A percentile compares a stretch with the other conserved stretches of the same genome.
phyloP scores from a whole-genome alignment of 2,329 filamentous ascomycete genomes.

The Phialemonium atrogriseum region DNA sequence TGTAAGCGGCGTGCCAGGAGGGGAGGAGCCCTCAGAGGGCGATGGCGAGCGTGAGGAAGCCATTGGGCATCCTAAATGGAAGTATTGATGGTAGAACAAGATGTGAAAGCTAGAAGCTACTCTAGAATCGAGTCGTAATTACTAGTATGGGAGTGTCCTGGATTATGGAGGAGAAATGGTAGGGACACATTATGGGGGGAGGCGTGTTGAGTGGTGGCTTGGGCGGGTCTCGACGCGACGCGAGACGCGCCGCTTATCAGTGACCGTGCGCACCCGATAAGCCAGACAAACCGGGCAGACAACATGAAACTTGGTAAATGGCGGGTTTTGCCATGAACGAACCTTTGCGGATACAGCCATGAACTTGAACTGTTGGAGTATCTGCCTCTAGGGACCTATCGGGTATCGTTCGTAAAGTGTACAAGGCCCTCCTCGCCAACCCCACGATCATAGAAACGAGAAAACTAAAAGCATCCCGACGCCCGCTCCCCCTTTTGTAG shows the following conservation, averaged over 20 bases:
- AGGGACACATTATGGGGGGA: conserved; percentile 7
- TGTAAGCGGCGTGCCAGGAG: conserved; percentile 37
- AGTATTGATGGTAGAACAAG: not conserved
- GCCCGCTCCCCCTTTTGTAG: conserved; percentile 7
- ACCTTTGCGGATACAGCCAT: no score
- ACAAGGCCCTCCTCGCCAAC: conserved; percentile 6
- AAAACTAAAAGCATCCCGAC: conserved; percentile 4
- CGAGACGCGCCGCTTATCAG: conserved; percentile 9
- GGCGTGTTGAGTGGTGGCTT: no score
- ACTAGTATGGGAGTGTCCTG: no score
- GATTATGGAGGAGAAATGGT: conserved; percentile 7
- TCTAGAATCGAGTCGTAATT: conserved; percentile 3
- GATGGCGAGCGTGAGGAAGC: conserved; percentile 39
- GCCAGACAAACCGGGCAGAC: no score
- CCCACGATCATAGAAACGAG: conserved; percentile 3
- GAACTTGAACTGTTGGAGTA: no score
- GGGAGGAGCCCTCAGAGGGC: conserved; percentile 30
- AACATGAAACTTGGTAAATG: not conserved
- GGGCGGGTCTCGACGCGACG: conserved; percentile 8
- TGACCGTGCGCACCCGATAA: no score
- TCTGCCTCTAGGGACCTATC: no score
- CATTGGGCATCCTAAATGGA: conserved; percentile 28
- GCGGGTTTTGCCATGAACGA: no score
- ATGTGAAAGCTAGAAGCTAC: conserved; percentile 1
- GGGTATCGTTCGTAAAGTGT: conserved; percentile 23